Conservation (phyloP, 2,329 filamentous ascomycete genomes). For the Diaporthe batatas region DNA sequence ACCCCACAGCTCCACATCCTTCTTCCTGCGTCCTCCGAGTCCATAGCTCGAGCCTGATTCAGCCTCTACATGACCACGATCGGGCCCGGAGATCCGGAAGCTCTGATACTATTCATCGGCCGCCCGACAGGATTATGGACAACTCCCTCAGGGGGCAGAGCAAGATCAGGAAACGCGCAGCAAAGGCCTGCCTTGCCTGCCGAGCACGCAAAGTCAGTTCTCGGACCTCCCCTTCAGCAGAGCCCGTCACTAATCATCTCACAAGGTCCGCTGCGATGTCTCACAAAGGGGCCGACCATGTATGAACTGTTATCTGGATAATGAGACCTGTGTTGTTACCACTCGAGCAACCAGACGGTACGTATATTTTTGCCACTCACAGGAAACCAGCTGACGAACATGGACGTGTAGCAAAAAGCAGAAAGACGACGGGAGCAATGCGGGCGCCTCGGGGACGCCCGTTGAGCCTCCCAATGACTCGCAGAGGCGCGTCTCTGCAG, state of each 20-base stretch:
- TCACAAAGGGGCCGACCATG: conserved; percentile 62
- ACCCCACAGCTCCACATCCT: conserved; percentile 29
- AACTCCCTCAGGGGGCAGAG: conserved; percentile 28
- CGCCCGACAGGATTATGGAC: conserved; percentile 21
- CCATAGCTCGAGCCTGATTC: conserved; percentile 21
- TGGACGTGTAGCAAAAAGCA: conserved; percentile 24
- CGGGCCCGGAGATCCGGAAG: conserved; percentile 13
- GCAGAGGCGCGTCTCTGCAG: conserved; percentile 13
- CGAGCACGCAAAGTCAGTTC: conserved; percentile 52
- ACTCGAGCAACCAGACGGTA: conserved; percentile 57
- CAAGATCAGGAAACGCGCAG: conserved; percentile 60
- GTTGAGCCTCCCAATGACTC: conserved; percentile 15
- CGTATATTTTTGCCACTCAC: conserved; percentile 42
- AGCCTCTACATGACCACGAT: conserved; percentile 9
- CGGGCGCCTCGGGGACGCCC: neutral
- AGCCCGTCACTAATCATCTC: neutral
- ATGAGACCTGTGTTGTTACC: conserved; percentile 58
- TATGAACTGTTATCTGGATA: conserved; percentile 66
- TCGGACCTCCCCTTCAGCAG: neutral
- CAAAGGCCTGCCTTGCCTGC: conserved; percentile 66
- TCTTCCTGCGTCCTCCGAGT: conserved; percentile 9
- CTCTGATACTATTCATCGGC: neutral
- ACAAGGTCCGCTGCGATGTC: conserved; percentile 64
- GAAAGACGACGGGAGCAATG: conserved; percentile 21
- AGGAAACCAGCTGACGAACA: neutral